Percentiles rank a stretch among this genome's conserved stretches.
Evolutionary conservation across 2,329 filamentous ascomycete genomes (phyloP).

Genomic region (Talaromyces sp.): DNA sequence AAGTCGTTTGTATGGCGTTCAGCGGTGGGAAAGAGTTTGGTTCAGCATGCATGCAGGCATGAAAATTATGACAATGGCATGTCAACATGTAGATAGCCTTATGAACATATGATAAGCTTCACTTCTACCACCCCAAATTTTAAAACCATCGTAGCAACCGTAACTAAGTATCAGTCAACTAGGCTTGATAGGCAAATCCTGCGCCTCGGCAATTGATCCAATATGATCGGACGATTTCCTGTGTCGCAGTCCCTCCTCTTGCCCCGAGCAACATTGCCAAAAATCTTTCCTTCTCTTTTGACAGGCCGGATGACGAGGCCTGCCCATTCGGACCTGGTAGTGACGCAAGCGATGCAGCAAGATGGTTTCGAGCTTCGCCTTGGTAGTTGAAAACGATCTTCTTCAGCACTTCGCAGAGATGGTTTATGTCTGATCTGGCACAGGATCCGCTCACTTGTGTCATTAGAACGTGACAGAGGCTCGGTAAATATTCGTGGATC

Average conservation of each 20-base stretch:
- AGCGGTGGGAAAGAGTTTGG: background rate
- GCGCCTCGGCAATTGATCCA: slow-evolving; percentile 45
- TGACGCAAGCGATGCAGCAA: slow-evolving; percentile 35
- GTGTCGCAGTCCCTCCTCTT: slow-evolving; percentile 38
- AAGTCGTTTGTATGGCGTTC: slow-evolving; percentile 5
- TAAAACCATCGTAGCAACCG: background rate
- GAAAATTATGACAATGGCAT: background rate
- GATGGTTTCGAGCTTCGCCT: slow-evolving; percentile 36
- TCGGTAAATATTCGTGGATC: slow-evolving; percentile 35
- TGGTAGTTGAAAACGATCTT: slow-evolving; percentile 42
- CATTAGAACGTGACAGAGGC: slow-evolving; percentile 39
- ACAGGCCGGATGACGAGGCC: slow-evolving; percentile 20
- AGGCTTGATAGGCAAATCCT: slow-evolving; percentile 35
- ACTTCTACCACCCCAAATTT: background rate
- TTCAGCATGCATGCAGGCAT: slow-evolving; percentile 5
- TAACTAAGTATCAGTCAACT: background rate
- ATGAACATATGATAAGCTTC: slow-evolving; percentile 5
- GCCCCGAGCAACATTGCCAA: slow-evolving; percentile 38
- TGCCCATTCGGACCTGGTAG: slow-evolving; percentile 21
- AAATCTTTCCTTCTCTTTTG: slow-evolving; percentile 41
- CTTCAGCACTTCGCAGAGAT: slow-evolving; percentile 41
- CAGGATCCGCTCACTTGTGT: slow-evolving; percentile 42
- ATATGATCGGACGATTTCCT: slow-evolving; percentile 39
- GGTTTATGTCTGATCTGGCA: slow-evolving; percentile 44
- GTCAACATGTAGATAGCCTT: slow-evolving; percentile 4